Base-by-base conservation (phyloP, 441 rosid genomes). In the Brassica balearica region DNA sequence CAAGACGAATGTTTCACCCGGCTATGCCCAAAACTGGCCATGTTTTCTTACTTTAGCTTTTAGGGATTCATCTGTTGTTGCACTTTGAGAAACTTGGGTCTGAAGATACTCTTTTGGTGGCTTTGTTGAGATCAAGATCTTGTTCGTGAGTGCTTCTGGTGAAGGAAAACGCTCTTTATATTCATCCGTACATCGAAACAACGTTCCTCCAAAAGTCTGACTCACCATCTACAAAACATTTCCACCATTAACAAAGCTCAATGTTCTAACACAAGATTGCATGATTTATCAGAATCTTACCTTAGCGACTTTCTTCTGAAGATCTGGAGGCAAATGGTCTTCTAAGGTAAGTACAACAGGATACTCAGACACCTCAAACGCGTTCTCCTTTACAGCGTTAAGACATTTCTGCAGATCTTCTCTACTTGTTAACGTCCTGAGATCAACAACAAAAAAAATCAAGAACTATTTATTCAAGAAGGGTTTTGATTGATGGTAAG, bases 261-360 rank as follows among this genome's bases (percentile, higher is more conserved):
- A 38, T 20, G 51, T 2, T 20, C 6, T 46, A 61, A 41, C 51
- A 48, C 14, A 19, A 20, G 15, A 14, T 22, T 43, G 12, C 0
- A 46, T 23, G 38, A 60, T 8, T 46, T 2, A 58, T n/a, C 53
- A 32, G 12, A 61, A 22, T 1, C 82, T 82, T 74, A 89, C 95
- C 88, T 82, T 74, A 65, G 97, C 95, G 22, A 92, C 97, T 81
- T 80, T 83, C 8, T 77, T 75, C 73, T 90, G 97, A 80, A 92
- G 97, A 55, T 59, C 27, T 67, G 87, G 79, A 71, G 87, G 67
- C 4, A 93, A 77, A 80, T 93, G 98, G 53, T 92, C 97, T 83
- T 93, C 98, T 61, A 93, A 88, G 32, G 97, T 93, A 75, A 92
- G 87, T 60, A 91, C 92, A 74, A 91, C 94, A 0, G 98, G 98